phyloP scores from a whole-genome alignment of 768 basidiomycete species.

The Pulveroboletus sp. region DNA sequence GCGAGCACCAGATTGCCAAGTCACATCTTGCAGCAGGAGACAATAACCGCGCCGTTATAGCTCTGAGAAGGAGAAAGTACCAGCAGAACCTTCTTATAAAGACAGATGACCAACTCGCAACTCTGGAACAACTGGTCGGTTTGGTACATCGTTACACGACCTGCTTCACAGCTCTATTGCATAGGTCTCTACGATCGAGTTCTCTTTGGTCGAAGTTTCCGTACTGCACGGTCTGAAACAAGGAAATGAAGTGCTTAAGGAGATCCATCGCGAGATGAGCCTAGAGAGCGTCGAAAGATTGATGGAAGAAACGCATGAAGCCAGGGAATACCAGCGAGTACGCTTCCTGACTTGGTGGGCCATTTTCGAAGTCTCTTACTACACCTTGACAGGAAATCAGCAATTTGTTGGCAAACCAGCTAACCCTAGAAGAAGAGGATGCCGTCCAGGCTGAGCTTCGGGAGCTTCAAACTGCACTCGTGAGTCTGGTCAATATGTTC shows the following conservation, averaged over 20 bases:
- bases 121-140: constrained; percentile 82
- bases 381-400: constrained; percentile 73
- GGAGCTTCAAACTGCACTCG: constrained; percentile 62
- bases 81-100: constrained; percentile 84
- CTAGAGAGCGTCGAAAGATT: constrained; percentile 91
- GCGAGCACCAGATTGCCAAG: constrained; percentile 89
- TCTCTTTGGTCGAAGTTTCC: constrained; percentile 90
- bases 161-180: not conserved
- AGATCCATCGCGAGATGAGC: constrained; percentile 93
- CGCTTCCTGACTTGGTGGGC: constrained; percentile 18
- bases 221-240: constrained; percentile 91
- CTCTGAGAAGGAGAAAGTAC: constrained; percentile 89
- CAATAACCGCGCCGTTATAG: constrained; percentile 84
- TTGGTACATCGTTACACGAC: not conserved
- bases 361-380: not conserved
- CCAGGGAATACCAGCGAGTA: constrained; percentile 87
- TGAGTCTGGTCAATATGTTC: constrained; percentile 36
- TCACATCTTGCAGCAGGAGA: constrained; percentile 75
- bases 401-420: constrained; percentile 76
- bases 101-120: constrained; percentile 89
- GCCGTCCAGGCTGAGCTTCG: constrained; percentile 83
- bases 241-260: constrained; percentile 89
- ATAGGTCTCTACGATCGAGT: constrained; percentile 95
- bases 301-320: constrained; percentile 90
- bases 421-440: constrained; percentile 91